Evolutionary conservation across 495 filamentous ascomycete species (phyloP), one percentile per base, ranked within the genome.

Genomic region (Rusavskia elegans): DNA sequence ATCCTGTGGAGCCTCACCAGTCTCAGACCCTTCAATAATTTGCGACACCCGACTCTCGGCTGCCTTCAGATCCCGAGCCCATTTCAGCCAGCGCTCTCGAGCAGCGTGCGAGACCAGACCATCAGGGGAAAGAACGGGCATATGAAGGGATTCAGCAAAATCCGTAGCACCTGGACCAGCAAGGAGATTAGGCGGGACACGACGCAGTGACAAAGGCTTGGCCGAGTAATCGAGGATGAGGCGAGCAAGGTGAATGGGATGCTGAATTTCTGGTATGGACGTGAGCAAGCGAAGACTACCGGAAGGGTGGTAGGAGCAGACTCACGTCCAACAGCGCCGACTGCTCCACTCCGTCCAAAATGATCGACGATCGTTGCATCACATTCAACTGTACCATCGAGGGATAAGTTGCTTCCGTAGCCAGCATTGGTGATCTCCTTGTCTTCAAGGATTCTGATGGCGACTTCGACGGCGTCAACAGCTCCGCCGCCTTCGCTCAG

Each of bases 361-460:
- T 96, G 86, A 60, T 98, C 89, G 37, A 97, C 82, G 37, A 98
- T 78, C 0, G 85, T 85, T 35, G 92, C 93, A 67, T 98, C 92
- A 59, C 89, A 88, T 62, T 98, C 93, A 23, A 95, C 92, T 16
- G 79, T 77, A 3, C 92, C 92, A 56, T 96, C 83, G 48, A 89
- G 81, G 45, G 82, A 79, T n/a, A 96, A 67, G 60, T 98, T 98
- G 68, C 93, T 97, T 32, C 93, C 93, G 59, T 83, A 96, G 16
- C 93, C 92, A 16, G 89, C 83, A 65, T 98, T 98, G 21, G 93
- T 97, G 59, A 98, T 95, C 57, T 95, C 87, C 44, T 82, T 79
- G 61, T 98, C 85, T 64, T 98, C 92, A 37, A 98, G 75, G 17
- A 83, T 72, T 59, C 80, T 84, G 53, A 98, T 77, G 27, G 93